Evolutionary conservation across 2,329 filamentous ascomycete genomes (phyloP), one percentile per base, ranked within the genome.

Genomic region (Cryphonectria parasitica): DNA sequence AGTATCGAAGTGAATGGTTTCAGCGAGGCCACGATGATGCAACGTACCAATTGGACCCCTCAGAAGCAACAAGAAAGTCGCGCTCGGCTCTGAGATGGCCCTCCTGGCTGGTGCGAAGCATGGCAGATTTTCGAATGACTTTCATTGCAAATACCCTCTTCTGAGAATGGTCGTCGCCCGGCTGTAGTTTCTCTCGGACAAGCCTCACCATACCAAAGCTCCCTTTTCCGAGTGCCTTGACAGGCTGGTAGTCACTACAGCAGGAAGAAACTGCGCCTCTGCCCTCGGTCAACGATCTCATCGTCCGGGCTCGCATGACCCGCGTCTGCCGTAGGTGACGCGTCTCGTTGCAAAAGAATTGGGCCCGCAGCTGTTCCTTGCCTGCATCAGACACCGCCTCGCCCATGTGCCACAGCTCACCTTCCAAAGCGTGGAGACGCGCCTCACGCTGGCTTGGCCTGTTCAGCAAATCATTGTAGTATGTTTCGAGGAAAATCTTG

Each of bases 161-260:
- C 70, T 79, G 74, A 70, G 75, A 76, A 60, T 74, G 71, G 74
- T 79, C 75, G 1, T 74, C 76, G 28, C 61, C 65, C 0, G 75
- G 67, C n/a, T 75, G 76, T 25, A 74, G 67, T 74, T 83, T 91
- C 78, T 95, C 92, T 69, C 90, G 90, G 2, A 98, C 95, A 49
- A 99, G 85, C 62, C 91, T 89, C 22, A 99, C 96, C 34, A 97
- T 91, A 0, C 96, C 95, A 80, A 98, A 99, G 77, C 95, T 98
- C 11, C 96, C 95, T 78, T 96, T 97, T 0, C 96, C 95, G 6
- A 98, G 85, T 25, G 97, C 86, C 75, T 94, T 92, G 41, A 98
- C 82, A 17, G 91, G 85, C 74, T 97, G 92, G 76, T 95, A 98
- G n/a, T 90, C 88, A 11, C 89, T 73, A n/a, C 68, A 75, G 56